A percentile compares a stretch with the other conserved stretches of the same genome.
phyloP scores from a whole-genome alignment of 2,329 filamentous ascomycete genomes.

The Cryphonectria parasitica region DNA sequence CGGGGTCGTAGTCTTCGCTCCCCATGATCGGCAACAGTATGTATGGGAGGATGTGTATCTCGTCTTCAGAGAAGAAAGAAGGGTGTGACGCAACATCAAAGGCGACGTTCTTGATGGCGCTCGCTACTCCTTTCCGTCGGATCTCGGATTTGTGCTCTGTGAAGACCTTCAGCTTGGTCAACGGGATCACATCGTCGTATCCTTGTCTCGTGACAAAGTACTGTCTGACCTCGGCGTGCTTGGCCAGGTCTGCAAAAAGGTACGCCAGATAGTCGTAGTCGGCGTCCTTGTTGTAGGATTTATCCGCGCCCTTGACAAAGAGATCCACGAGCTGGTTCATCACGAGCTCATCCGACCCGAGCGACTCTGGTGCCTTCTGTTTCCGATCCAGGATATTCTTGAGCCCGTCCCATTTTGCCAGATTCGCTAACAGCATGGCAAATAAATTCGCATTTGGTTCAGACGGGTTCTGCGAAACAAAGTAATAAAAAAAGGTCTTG shows the following conservation, averaged over 20 bases:
- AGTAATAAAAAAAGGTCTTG: not conserved
- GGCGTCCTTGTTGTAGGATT: conserved; percentile 80
- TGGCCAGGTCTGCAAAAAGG: conserved; percentile 89
- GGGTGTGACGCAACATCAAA: conserved; percentile 80
- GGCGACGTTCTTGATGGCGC: conserved; percentile 90
- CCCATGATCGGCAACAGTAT: conserved; percentile 86
- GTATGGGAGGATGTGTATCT: conserved; percentile 84
- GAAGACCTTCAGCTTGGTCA: conserved; percentile 92
- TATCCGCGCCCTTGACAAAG: conserved; percentile 89
- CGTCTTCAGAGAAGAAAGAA: conserved; percentile 69
- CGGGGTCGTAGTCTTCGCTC: conserved; percentile 82
- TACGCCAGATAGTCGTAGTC: conserved; percentile 94
- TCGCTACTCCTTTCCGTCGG: conserved; percentile 90
- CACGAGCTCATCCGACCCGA: conserved; percentile 72
- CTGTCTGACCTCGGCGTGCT: conserved; percentile 72
- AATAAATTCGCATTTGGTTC: conserved; percentile 84
- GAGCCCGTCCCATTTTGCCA: conserved; percentile 78
- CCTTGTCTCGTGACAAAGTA: conserved; percentile 75
- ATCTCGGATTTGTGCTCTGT: conserved; percentile 86
- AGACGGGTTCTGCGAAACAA: conserved; percentile 52
- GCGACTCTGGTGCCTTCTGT: conserved; percentile 68
- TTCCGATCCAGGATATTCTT: conserved; percentile 70
- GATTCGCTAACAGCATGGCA: conserved; percentile 90
- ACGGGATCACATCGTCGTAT: conserved; percentile 83
- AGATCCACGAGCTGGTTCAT: conserved; percentile 93